Evolutionary conservation across 257 asterid species (phyloP), one percentile per base, ranked within the genome.

Genomic region (Nicotiana tomentosiformis): DNA sequence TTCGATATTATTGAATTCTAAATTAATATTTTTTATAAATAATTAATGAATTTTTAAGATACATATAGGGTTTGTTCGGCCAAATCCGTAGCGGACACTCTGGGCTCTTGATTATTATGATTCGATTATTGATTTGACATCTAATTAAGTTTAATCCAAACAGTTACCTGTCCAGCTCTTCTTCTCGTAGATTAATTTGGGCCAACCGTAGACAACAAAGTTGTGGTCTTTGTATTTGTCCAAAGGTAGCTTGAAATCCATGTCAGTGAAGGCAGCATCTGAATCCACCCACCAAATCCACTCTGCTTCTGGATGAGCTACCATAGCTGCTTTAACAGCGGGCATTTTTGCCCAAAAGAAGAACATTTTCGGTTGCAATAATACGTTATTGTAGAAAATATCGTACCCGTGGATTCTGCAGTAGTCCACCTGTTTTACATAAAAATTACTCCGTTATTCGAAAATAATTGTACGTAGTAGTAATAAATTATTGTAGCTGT

Each of bases 261-360:
- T 82, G 61, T 85, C 86, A 10, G 88, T 85, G 30, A 85, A 57
- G 70, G 77, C 77, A 20, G 86, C 88, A 30, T 85, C 86, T 32
- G 84, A 78, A 67, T 85, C 88, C 14, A 85, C 83, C 86, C 84
- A 85, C 88, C 88, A 85, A 46, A 85, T 82, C 88, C 85, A 85
- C 46, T 85, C 88, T 16, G 82, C 88, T 30, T 85, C 86, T 10
- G 88, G 88, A 69, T 85, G 88, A 56, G 82, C 81, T 74, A 85
- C 53, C 88, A 85, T 85, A 10, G 81, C 66, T 78, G 83, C 81
- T 65, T 53, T 2, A 32, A 85, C 64, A 32, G 67, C 65, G 9
- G 86, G 84, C 56, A 79, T 33, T 78, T 85, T 85, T 12, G 88
- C 82, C 88, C 88, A 85, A 58, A 58, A 85, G 15, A 70, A 20